Evolutionary conservation across 2,329 filamentous ascomycete species (phyloP).

Genomic region (Botrytis squamosa): DNA sequence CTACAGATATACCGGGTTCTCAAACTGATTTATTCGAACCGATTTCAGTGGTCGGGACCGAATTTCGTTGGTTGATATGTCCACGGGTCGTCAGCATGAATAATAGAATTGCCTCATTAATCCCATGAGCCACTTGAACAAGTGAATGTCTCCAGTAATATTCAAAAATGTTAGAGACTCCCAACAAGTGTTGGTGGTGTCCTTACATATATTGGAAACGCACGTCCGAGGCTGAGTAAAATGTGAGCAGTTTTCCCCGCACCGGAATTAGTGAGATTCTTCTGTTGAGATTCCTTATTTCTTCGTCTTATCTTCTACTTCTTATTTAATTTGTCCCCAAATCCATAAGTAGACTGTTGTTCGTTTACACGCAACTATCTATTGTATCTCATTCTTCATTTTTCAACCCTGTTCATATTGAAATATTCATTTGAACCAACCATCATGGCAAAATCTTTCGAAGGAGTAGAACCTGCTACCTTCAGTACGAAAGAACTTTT

Average conservation of each 20-base stretch:
- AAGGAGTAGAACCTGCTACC: background rate
- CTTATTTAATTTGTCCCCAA: too few relatives aligned
- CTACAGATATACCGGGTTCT: too few relatives aligned
- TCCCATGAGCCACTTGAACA: background rate
- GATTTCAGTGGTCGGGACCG: background rate
- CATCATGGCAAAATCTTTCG: background rate
- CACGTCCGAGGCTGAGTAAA: too few relatives aligned
- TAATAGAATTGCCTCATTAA: accelerated
- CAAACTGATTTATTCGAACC: too few relatives aligned
- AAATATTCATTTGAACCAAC: background rate
- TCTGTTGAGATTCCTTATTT: too few relatives aligned
- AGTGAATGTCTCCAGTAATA: background rate
- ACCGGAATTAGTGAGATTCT: too few relatives aligned
- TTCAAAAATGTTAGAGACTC: background rate
- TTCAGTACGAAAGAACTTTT: constrained; percentile 8
- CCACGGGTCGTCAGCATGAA: background rate
- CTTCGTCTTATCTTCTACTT: too few relatives aligned
- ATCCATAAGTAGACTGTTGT: accelerated
- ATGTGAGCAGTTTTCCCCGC: too few relatives aligned
- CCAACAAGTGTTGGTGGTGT: background rate
- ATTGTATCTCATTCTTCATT: too few relatives aligned
- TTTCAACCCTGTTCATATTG: too few relatives aligned
- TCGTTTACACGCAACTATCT: too few relatives aligned
- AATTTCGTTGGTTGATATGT: background rate
- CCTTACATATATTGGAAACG: background rate